Evolutionary conservation across 306 rosid species (phyloP), one percentile per base, ranked within the genome.

Genomic region (Cucurbita pepo): DNA sequence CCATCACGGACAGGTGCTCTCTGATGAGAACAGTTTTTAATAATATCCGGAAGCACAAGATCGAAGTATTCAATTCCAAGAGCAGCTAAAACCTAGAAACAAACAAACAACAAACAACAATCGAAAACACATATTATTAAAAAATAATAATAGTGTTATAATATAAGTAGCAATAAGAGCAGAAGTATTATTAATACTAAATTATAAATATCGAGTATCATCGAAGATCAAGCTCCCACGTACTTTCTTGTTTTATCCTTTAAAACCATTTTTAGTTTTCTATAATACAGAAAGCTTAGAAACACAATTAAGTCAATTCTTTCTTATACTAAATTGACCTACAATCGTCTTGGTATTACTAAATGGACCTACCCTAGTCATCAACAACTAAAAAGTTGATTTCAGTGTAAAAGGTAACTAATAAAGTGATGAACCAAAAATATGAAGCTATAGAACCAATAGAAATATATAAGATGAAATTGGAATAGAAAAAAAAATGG

Each of bases 1-100:
- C 98, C 98, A 78, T 94, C 98, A 55, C 98, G 96, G 36, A 94
- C 97, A 75, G 97, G 84, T 40, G 97, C 96, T 84, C 78, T 94
- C 77, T 80, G 96, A 85, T 94, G 94, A 77, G 98, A 90, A 81
- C 98, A 94, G 77, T 87, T 87, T 74, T 88, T 90, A 82, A 90
- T 85, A 81, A 90, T 73, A 80, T 94, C 98, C n/a, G 98, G 96
- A 78, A 94, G 96, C 83, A 87, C 88, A 76, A 79, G 89, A 86
- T 90, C 95, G 82, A 94, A 94, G 86, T 72, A 94, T 74, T 36
- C 86, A 44, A 88, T 83, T 64, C 97, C 98, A 71, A 94, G 97
- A 19, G 98, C 98, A 87, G 96, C 86, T 82, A 90, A 82, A 67
- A 94, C 97, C 98, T 90, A 81, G 16, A 73, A 7, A 41, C 13